Evolutionary conservation across 2,329 filamentous ascomycete species (phyloP), one percentile per base, ranked within the genome.

Genomic region (Colletotrichum lindemuthianum): DNA sequence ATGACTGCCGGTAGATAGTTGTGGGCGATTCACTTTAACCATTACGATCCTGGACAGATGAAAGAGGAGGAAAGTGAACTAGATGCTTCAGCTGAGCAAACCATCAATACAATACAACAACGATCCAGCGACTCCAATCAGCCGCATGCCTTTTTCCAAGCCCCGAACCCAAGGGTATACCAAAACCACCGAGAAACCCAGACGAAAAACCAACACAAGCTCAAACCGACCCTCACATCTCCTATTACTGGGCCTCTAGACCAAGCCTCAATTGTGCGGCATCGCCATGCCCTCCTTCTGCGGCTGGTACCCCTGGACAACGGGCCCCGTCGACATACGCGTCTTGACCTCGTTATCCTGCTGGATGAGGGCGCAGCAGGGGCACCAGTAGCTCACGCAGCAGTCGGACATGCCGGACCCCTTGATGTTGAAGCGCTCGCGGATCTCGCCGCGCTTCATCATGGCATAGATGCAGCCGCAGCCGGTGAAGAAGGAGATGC

Each of bases 321-420:
- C 68, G 9, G 71, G 66, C 3, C 65, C 71, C 47, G 69, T 72
- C 60, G 69, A 69, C 37, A 67, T 58, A 32, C 74, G 74, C 5
- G 49, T 52, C 60, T 72, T 70, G 49, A 82, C 79, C 70, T 88
- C 86, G 68, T 86, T 85, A 63, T 88, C 84, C 60, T 87, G 80
- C 76, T 89, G 86, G 67, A 87, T 79, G 61, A 87, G 73, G 6
- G 79, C 78, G 70, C 86, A 88, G 79, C 84, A 87, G 40, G 77
- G 72, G 72, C 86, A 88, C 76, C 81, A 88, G 73, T 77, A 86
- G 12, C 81, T 75, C n/a, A 76, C 72, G 69, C 81, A 82, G 75
- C 80, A 88, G 71, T 88, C 86, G 39, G 73, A 73, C 63, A 72
- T 73, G 41, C 77, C 78, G 51, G 75, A 78, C 40, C 86, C 85